phyloP scores from a whole-genome alignment of 2,329 filamentous ascomycete species.

The Graphiopsis chlorocephala region DNA sequence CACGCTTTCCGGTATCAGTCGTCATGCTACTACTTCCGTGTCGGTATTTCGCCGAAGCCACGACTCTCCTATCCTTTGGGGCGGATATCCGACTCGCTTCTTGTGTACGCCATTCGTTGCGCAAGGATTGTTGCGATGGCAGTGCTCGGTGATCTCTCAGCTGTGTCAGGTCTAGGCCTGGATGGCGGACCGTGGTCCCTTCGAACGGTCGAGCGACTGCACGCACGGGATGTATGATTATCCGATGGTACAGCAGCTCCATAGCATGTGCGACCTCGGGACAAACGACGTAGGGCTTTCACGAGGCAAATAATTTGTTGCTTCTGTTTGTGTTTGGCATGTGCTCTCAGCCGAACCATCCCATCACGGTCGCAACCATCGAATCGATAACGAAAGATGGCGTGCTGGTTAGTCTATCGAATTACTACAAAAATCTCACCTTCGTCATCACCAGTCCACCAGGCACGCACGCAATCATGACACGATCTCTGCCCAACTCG shows the following conservation, averaged over 20 bases:
- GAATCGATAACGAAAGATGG: background rate
- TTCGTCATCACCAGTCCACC: background rate
- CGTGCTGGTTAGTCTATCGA: background rate
- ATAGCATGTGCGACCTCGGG: background rate
- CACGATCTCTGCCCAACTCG: background rate
- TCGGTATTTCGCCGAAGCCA: background rate
- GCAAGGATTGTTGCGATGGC: background rate
- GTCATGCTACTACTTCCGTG: background rate
- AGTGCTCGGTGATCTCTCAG: background rate
- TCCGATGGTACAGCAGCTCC: background rate
- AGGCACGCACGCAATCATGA: background rate
- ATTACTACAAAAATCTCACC: background rate
- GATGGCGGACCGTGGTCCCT: background rate
- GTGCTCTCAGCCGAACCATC: background rate
- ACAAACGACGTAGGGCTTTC: background rate
- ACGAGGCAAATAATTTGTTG: background rate
- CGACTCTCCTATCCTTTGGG: too few relatives aligned
- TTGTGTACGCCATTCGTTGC: background rate
- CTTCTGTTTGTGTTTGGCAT: background rate
- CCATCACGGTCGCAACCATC: background rate
- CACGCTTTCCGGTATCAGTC: slow-evolving; percentile 7
- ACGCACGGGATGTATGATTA: background rate
- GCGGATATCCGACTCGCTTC: background rate
- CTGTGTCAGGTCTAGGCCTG: background rate
- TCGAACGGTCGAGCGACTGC: background rate